Conservation (phyloP, 331 rosid genomes). For the Malus hybrid region DNA sequence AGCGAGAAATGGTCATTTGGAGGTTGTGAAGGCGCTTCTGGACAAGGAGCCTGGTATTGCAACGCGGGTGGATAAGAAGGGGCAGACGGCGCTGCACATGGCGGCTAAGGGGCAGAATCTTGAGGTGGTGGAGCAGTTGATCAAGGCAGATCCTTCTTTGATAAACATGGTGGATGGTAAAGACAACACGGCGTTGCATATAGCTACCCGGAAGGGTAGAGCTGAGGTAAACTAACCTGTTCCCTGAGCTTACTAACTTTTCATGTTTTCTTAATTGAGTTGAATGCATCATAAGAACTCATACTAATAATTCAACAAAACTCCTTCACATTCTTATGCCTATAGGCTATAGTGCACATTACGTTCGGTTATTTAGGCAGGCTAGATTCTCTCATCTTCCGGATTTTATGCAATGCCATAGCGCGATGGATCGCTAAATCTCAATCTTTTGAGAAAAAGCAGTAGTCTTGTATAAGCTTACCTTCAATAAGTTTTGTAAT, state of each 20-base stretch:
- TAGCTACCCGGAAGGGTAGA: slow-evolving; percentile 82
- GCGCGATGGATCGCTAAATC: neutral
- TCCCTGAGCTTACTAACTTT: neutral
- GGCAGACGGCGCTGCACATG: slow-evolving; percentile 98
- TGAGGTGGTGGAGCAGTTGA: slow-evolving; percentile 66
- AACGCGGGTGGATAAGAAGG: slow-evolving; percentile 72
- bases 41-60: slow-evolving; percentile 53
- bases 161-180: slow-evolving; percentile 68
- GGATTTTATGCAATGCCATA: neutral
- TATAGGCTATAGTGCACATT: neutral
- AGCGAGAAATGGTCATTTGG: slow-evolving; percentile 81
- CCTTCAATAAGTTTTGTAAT: too few relatives aligned
- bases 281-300: neutral
- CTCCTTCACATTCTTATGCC: too few relatives aligned
- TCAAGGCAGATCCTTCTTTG: slow-evolving; percentile 47
- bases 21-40: slow-evolving; percentile 53
- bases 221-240: slow-evolving; percentile 40
- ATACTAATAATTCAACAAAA: neutral
- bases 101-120: slow-evolving; percentile 83
- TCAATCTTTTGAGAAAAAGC: neutral
- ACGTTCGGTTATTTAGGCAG: neutral
- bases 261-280: neutral
- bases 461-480: too few relatives aligned
- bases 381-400: neutral
- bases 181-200: slow-evolving; percentile 79